Base-by-base conservation (phyloP, 1,284 basidiomycete genomes). In the Austroboletus novae-zelandiae region DNA sequence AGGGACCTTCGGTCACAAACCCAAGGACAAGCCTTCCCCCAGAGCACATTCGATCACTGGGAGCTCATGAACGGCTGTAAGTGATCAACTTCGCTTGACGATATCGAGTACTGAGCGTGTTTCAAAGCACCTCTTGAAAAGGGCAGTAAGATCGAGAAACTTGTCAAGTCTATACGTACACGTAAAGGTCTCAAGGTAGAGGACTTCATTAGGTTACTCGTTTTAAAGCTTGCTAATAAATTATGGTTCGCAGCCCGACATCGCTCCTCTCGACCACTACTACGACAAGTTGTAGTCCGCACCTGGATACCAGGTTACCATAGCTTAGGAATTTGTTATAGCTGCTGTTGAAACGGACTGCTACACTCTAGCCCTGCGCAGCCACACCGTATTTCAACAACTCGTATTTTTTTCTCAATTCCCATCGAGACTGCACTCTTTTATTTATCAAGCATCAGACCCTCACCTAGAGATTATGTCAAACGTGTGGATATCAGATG, bases 1-100 rank as follows among this genome's bases (percentile, higher is more conserved):
- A 94, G 89, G 64, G 95, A 92, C 62, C 85, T 99, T 51, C 91
- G 97, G 66, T 84, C 86, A 68, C 87, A 90, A 55, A 99, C 96
- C 45, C 84, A 83, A 70, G 96, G 97, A 53, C 97, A 99, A 79
- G 97, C 96, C 60, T 98, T 98, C 94, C 95, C 95, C 53, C 96
- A 98, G 73, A 74, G 76, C 62, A 95, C 98, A 67, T 93, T 98
- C 71, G 94, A 97, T 72, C 91, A 94, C 72, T 94, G 89, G 89
- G 86, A 90, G 63, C 55, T 83, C 59, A 89, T 95, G 84, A 79
- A 76, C 70, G 94, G 94, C 67, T 77, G 86, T 88, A 63, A 69
- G 83, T 75, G 27, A 18, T 45, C 35, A 9, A 41, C 47, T 50
- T 44, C 3, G 50, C 61, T 35, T 63, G 60, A 40, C 20, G 5